These are phyloP conservation scores for Diophrys sp. DNA, from an alignment of 73 alveolate genomes.

Conservation along the genomic window DNA sequence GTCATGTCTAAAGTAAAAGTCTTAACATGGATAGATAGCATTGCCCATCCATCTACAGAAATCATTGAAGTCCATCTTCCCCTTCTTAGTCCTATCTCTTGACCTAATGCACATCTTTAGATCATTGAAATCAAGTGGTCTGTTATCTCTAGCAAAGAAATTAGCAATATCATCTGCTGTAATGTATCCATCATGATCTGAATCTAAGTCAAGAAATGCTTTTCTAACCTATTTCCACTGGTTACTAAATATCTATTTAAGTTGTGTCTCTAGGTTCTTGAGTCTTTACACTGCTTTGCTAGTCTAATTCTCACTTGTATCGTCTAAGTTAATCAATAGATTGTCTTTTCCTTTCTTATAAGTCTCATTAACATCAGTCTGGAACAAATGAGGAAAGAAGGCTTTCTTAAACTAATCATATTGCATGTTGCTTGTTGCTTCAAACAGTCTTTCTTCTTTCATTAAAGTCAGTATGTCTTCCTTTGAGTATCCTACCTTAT, in stretches of 20 bases:
- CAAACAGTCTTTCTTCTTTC: constrained; percentile 16
- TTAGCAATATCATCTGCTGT: constrained; percentile 50
- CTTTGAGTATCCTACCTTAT: constrained; percentile 2
- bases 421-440: constrained; percentile 2
- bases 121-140: constrained; percentile 36
- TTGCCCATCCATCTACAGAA: constrained; percentile 59
- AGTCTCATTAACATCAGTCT: constrained; percentile 21
- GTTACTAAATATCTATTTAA: constrained; percentile 31
- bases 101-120: constrained; percentile 29
- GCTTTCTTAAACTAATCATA: constrained; percentile 37
- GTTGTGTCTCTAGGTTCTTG: constrained; percentile 27
- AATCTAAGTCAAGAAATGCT: constrained; percentile 50
- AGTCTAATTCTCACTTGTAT: not conserved
- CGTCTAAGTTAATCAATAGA: constrained; percentile 8
- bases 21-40: constrained; percentile 40
- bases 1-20: constrained; percentile 55
- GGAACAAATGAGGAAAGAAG: constrained; percentile 42
- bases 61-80: constrained; percentile 47
- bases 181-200: constrained; percentile 51
- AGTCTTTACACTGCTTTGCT: constrained; percentile 13
- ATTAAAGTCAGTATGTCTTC: constrained; percentile 25
- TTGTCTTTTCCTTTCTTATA: constrained; percentile 28
- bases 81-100: constrained; percentile 1
- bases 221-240: constrained; percentile 44
- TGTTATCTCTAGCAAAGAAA: constrained; percentile 31